These are phyloP conservation scores for Clarireedia monteithiana DNA, from an alignment of 2,329 filamentous ascomycete species.

Conservation along the genomic window DNA sequence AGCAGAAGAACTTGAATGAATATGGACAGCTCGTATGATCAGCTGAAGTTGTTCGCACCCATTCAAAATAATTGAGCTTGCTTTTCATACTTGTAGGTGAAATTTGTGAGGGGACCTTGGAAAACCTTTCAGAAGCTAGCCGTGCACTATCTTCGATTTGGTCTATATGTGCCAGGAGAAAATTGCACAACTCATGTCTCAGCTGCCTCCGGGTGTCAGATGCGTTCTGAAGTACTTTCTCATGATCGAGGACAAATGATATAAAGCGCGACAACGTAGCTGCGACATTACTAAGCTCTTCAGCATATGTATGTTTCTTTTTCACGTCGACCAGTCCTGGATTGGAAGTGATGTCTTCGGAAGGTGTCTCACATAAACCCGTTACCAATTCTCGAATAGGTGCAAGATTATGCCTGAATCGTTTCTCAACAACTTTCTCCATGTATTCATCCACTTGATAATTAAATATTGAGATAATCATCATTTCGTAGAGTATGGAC, in stretches of 20 bases:
- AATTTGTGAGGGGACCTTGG: not conserved
- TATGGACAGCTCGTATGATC: constrained; percentile 7
- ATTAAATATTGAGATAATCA: not conserved
- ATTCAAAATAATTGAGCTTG: not conserved
- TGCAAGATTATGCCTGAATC: not conserved
- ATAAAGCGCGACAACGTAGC: not conserved
- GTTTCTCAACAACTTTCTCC: not conserved
- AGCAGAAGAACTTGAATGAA: constrained; percentile 5
- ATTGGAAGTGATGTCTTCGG: not conserved
- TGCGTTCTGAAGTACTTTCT: not conserved
- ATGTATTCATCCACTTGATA: constrained; percentile 1
- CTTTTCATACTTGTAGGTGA: not conserved
- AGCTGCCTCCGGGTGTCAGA: not conserved
- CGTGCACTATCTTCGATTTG: not conserved
- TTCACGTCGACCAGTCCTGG: not conserved
- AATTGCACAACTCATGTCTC: not conserved
- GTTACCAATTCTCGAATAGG: not conserved
- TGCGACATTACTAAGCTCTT: not conserved
- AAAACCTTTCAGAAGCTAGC: not conserved
- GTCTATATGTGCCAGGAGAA: not conserved
- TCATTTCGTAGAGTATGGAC: not conserved
- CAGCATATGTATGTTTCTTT: not conserved
- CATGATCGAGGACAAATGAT: not conserved
- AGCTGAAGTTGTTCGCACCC: constrained; percentile 1
- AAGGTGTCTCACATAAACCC: not conserved